Base-by-base conservation (phyloP, 2,329 filamentous ascomycete genomes). In the Trichoderma lentiforme region DNA sequence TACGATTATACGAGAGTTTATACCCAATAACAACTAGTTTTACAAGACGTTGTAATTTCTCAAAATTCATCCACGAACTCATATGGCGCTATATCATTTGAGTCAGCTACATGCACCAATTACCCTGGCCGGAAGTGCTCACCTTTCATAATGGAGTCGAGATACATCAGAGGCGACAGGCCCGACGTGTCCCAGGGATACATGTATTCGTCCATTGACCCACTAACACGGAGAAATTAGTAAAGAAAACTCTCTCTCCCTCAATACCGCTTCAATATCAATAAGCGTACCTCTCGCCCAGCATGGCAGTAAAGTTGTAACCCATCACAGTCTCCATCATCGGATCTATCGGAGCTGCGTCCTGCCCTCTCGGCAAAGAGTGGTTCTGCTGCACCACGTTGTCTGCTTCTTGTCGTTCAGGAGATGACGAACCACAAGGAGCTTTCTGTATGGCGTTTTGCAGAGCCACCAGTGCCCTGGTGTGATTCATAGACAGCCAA, bases 101-200 rank as follows among this genome's bases (percentile, higher is more conserved):
- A 12, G 43, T 65, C 7, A 68, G 53, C 36, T 21, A 18, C 34
- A 28, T 18, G 14, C 51, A n/a, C 12, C 1, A 39, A 6, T 0
- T 18, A n/a, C 7, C 6, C 12, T n/a, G 8, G 34, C 30, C 8
- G 21, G 7, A 9, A 8, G 15, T 60, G 18, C 62, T 67, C 62
- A 71, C 70, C 62, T 39, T 71, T 71, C 70, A 71, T 71, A 3
- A 71, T 71, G 4, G 53, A 56, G 43, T 71, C 62, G 32, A 71
- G 70, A 47, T 71, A 71, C 47, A 58, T 60, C 24, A 71, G 7
- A 18, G 70, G 70, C 2, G 70, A 67, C 24, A 67, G 53, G 21
- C 30, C 70, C 34, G 60, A 34, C 15, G 34, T 58, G 7, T 68
- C 70, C 70, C 70, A 71, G 6, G 70, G 61, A 39, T 57, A 32